Percentiles rank a stretch among this genome's conserved stretches.
These are phyloP conservation scores for Brassica juncea DNA, from an alignment of 345 rosid genomes.

Conservation along the genomic window DNA sequence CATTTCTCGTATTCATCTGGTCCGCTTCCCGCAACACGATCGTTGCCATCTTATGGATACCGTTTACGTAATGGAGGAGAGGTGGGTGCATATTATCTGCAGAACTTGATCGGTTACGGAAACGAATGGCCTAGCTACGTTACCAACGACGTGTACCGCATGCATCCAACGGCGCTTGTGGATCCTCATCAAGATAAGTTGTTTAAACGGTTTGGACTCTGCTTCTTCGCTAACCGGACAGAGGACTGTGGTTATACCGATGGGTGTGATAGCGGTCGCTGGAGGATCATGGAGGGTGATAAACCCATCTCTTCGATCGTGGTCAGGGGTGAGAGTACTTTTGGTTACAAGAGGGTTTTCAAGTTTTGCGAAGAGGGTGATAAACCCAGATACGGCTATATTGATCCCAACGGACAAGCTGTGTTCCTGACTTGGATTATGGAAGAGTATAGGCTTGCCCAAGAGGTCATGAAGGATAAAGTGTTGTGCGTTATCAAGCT, in stretches of 20 bases:
- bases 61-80: background rate
- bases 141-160: background rate
- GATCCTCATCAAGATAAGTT: background rate
- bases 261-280: background rate
- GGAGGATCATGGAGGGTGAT: background rate
- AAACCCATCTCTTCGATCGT: background rate
- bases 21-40: background rate
- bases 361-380: background rate
- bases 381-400: background rate
- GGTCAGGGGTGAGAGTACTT: background rate
- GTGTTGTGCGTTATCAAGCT: background rate
- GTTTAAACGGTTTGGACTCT: background rate
- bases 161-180: constrained; percentile 5
- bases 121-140: background rate
- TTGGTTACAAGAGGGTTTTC: background rate
- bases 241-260: background rate
- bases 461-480: too few species aligned
- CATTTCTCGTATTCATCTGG: constrained; percentile 1
- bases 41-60: background rate
- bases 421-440: background rate
- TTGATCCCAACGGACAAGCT: background rate
- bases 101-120: background rate
- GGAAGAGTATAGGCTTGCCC: background rate
- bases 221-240: background rate
- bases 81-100: background rate